Conservation (phyloP, 768 basidiomycete species). For the Suillus bovinus region DNA sequence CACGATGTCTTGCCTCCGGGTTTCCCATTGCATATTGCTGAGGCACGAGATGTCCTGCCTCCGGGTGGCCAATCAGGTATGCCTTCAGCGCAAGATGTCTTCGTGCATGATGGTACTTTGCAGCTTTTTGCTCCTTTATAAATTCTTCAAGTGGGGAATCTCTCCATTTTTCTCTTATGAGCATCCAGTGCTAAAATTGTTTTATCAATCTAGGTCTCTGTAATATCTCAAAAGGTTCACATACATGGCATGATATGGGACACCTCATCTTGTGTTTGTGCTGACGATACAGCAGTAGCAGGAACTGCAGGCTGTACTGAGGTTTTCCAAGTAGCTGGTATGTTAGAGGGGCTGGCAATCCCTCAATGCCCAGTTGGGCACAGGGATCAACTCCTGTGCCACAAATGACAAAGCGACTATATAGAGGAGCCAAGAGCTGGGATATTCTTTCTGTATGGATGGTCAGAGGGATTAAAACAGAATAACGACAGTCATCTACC, state of each 20-base stretch:
- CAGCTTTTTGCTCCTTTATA: background rate
- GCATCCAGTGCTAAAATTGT: background rate
- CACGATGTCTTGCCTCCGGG: background rate
- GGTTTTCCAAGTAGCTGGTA: background rate
- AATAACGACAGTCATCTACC: constrained; percentile 16
- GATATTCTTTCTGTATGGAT: constrained; percentile 29
- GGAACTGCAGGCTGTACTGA: background rate
- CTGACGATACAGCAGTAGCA: background rate
- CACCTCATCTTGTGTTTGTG: background rate
- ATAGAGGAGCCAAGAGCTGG: constrained; percentile 34
- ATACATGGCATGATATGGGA: background rate
- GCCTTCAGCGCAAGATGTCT: background rate
- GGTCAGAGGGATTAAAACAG: background rate
- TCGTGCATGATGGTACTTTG: background rate
- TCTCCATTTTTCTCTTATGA: background rate
- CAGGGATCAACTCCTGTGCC: constrained; percentile 31
- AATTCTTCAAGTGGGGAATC: background rate
- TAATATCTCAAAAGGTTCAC: background rate
- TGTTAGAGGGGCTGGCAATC: background rate
- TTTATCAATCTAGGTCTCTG: background rate
- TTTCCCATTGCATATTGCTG: background rate
- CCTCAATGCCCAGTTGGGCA: constrained; percentile 19
- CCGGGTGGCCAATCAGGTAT: background rate
- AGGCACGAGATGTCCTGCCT: background rate
- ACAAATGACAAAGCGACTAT: constrained; percentile 28